Base-by-base conservation (phyloP, 305 asterid species). In the Caryopteris hybrid region DNA sequence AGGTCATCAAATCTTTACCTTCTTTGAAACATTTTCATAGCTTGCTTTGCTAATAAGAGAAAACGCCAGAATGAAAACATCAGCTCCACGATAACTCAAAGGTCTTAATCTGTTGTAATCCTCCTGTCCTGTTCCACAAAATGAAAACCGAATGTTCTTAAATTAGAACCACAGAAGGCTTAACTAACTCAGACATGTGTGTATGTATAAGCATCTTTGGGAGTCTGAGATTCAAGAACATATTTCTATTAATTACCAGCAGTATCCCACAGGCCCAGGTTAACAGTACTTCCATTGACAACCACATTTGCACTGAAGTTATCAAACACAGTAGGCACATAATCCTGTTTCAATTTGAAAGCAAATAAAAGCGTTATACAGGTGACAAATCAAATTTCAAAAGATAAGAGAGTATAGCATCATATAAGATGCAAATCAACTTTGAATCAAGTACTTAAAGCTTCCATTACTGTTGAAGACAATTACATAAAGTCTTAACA, bases 301-400 rank as follows among this genome's bases (percentile, higher is more conserved):
- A 92, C 96, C 75, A 92, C 98, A 71, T 92, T 92, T 75, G 98
- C 98, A 80, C 98, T 92, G 94, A 92, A 92, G 81, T 92, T 92
- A 83, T 92, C 98, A 70, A 92, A 92, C 52, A 92, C 97, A 10
- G 98, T 92, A 27, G 97, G 98, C 83, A 92, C 98, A 51, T 92
- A 92, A 78, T 92, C 98, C 97, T 92, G 95, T 77, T 68, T 29
- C 74, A 65, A 42, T 66, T 61, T 2, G 5, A 64, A 70, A 14
- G 22, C 36, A 65, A 53, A 70, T 31, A 33, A 51, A 72, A 55
- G 55, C 10, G 48, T 70, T 63, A 73, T 55, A 47, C 50, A 67
- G 5, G 62, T 41, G 6, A 47, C 5, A 48, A 17, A 38, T 68
- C 36, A 66, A 39, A 52, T 39, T 58, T 46, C 45, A 54, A 17